Evolutionary conservation across 2,329 filamentous ascomycete species (phyloP), one percentile per base, ranked within the genome.

Genomic region (Aspergillus felis): DNA sequence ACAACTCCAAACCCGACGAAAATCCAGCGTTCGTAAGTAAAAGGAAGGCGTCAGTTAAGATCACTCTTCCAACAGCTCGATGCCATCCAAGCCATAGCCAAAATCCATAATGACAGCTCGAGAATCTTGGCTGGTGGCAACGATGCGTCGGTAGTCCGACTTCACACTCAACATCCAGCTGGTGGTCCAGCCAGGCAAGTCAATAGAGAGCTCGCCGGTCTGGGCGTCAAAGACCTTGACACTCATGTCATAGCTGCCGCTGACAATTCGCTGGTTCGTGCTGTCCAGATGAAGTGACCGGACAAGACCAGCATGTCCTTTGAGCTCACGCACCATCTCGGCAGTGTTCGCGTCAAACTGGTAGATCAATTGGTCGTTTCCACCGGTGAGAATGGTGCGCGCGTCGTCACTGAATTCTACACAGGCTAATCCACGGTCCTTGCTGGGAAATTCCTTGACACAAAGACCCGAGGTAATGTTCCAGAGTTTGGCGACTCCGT

Each of bases 111-210:
- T 89, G 57, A 97, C 78, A 53, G 95, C 92, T 71, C 95, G 88
- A 35, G 92, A 90, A 68, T 97, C 92, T 75, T 99, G 94, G 51
- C 92, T 94, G 0, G 93, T 96, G 66, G 91, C 94, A 61, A 99
- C 90, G 61, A 99, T 94, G 60, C 94, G 86, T 58, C 93, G 84
- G 74, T 97, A 97, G 71, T 99, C 93, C 61, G 90, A 92, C 81
- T 97, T 97, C 53, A 94, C 94, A 62, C 91, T 92, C 58, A 99
- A 79, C 69, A 99, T 95, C 94, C 94, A 99, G 75, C 91, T 96
- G 10, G 89, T 88, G 57, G 96, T 96, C 92, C 92, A 97, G 64
- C 90, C 87, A n/a, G 92, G 90, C 68, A 97, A 93, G 66, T 92
- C 87, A 61, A 95, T 84, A 59, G 93, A 83, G 64, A 91, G 82